Percentiles rank a stretch among this genome's conserved stretches.
Conservation (phyloP, 2,329 filamentous ascomycete genomes). For the Aquanectria penicillioides region DNA sequence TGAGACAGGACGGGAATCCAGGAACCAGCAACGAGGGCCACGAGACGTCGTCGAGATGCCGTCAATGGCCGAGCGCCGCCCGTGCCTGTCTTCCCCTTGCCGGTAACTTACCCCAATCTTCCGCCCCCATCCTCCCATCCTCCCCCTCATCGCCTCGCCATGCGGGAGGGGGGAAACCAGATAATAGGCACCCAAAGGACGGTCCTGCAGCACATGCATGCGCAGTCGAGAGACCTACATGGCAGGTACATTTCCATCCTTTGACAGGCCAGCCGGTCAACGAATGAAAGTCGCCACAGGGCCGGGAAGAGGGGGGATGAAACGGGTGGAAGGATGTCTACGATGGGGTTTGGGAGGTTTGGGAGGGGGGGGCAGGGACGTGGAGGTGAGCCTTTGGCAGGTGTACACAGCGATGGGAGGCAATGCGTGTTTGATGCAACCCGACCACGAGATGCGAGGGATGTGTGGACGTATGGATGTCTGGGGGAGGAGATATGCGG, state of each 20-base stretch:
- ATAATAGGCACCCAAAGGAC: not conserved
- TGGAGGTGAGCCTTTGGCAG: no score
- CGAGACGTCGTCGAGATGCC: not conserved
- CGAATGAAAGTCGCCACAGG: constrained; percentile 1
- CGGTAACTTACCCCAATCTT: not conserved
- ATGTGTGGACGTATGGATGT: no score
- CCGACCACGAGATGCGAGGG: constrained; percentile 8
- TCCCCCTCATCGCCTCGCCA: not conserved
- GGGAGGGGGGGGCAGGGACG: no score
- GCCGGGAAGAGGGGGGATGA: not conserved
- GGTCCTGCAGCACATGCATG: constrained; percentile 20
- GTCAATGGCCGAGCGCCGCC: constrained; percentile 11
- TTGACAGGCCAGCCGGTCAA: not conserved
- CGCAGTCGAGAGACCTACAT: constrained; percentile 4
- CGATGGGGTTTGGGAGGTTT: no score
- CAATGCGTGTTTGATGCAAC: not conserved
- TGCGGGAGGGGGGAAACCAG: not conserved
- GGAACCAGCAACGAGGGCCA: constrained; percentile 9
- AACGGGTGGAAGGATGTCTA: constrained; percentile 19
- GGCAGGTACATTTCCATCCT: not conserved
- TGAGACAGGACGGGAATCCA: constrained; percentile 11
- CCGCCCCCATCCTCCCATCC: not conserved
- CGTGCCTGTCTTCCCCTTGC: not conserved
- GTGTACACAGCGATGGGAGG: not conserved
- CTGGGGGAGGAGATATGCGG: no score